Evolutionary conservation across 805 yeast species (phyloP).

Genomic region (Candida bentonensis): DNA sequence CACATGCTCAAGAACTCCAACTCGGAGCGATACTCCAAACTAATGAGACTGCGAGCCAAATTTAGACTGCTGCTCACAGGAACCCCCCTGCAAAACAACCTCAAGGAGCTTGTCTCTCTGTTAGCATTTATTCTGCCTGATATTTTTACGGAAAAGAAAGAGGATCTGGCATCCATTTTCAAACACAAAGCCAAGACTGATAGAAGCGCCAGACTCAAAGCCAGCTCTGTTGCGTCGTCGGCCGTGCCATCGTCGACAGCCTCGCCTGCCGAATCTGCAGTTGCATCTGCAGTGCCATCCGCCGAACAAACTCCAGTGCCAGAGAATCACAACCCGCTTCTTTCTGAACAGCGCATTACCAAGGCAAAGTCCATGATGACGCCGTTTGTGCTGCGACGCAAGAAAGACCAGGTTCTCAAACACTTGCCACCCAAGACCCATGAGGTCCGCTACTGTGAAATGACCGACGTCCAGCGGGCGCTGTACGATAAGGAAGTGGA

Average conservation of each 20-base stretch:
- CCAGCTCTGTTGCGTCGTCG: background rate
- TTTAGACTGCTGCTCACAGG: slow-evolving; percentile 86
- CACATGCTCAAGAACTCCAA: slow-evolving; percentile 87
- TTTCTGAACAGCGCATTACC: slow-evolving; percentile 81
- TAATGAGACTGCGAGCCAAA: slow-evolving; percentile 72
- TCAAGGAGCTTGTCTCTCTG: slow-evolving; percentile 78
- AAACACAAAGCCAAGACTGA: slow-evolving; percentile 70
- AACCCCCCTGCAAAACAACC: slow-evolving; percentile 90
- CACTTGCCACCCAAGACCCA: slow-evolving; percentile 74
- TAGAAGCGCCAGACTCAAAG: slow-evolving; percentile 14
- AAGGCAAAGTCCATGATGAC: slow-evolving; percentile 98
- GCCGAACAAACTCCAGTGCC: background rate
- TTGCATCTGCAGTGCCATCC: slow-evolving; percentile 13
- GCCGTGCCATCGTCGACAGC: background rate
- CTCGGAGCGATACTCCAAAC: slow-evolving; percentile 73
- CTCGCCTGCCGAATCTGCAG: slow-evolving; percentile 6
- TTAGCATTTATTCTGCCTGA: slow-evolving; percentile 83
- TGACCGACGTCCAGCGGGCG: slow-evolving; percentile 37
- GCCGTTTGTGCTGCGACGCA: slow-evolving; percentile 87
- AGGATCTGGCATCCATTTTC: slow-evolving; percentile 69
- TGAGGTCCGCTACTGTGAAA: slow-evolving; percentile 47
- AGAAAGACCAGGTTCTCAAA: slow-evolving; percentile 80
- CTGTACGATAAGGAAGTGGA: slow-evolving; percentile 52
- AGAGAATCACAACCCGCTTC: slow-evolving; percentile 55
- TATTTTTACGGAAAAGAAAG: slow-evolving; percentile 66